These are phyloP conservation scores for Trypanosoma platydactyli DNA, from an alignment of 208 protist genomes.

Conservation along the genomic window DNA sequence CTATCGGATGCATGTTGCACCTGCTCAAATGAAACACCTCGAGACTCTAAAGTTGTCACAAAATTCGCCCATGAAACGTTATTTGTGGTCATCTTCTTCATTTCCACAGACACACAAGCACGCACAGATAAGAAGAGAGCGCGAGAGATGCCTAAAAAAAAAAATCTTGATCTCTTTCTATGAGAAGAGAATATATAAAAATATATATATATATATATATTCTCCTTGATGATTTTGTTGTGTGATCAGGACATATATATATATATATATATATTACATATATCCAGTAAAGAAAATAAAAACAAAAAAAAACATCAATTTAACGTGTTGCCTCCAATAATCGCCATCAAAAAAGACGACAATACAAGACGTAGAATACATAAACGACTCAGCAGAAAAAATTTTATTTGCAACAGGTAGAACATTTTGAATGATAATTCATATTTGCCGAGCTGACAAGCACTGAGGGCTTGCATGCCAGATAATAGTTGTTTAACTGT, in stretches of 20 bases:
- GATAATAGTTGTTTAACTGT: neutral
- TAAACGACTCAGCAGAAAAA: neutral
- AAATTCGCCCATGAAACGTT: constrained; percentile 59
- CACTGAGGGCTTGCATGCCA: no score
- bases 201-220: constrained; percentile 11
- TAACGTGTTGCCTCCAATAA: neutral
- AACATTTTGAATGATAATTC: no score
- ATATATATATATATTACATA: neutral
- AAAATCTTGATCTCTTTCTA: no score
- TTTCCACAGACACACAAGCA: neutral
- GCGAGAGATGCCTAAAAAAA: no score
- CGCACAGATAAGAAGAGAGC: neutral
- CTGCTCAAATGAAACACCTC: constrained; percentile 72
- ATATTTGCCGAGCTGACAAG: no score
- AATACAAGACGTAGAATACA: no score
- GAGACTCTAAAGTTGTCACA: constrained; percentile 57
- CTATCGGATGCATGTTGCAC: constrained; percentile 70
- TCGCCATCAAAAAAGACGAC: no score
- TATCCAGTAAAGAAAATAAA: constrained; percentile 1
- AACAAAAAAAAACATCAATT: constrained; percentile 5
- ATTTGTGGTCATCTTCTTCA: neutral
- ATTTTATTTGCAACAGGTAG: no score
- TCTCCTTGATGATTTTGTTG: neutral
- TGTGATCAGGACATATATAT: neutral
- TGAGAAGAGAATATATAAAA: neutral